Evolutionary conservation across 1,139 yeast species (phyloP).

Genomic region (Eremothecium coryli): DNA sequence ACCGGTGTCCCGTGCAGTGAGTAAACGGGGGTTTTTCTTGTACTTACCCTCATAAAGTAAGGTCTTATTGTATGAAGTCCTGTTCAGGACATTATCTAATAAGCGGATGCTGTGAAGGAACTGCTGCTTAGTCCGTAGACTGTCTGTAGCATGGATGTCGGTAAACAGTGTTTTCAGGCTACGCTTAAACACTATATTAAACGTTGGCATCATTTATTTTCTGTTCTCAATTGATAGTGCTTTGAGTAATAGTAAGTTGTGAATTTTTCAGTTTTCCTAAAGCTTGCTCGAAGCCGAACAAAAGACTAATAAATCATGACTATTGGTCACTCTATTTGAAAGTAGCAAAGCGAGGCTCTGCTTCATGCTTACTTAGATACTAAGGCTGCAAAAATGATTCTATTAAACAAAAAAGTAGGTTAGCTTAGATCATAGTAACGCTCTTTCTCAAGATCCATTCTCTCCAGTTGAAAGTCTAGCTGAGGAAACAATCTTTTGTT

Average conservation of each 20-base stretch:
- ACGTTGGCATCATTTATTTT: background rate
- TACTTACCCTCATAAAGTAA: constrained; percentile 22
- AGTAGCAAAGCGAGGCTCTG: too few relatives aligned
- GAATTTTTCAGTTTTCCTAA: too few relatives aligned
- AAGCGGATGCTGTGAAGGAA: constrained; percentile 15
- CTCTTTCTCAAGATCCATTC: constrained; percentile 41
- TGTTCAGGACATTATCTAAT: constrained; percentile 17
- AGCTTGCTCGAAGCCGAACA: too few relatives aligned
- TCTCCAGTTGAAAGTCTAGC: constrained; percentile 34
- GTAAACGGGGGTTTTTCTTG: constrained; percentile 18
- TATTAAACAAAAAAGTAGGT: too few relatives aligned
- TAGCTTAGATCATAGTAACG: constrained; percentile 39
- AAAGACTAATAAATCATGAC: too few relatives aligned
- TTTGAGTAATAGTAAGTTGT: too few relatives aligned
- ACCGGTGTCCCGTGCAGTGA: constrained; percentile 18
- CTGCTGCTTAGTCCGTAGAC: constrained; percentile 11
- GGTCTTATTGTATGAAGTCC: constrained; percentile 17
- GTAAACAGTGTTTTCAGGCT: constrained; percentile 24
- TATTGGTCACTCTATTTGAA: too few relatives aligned
- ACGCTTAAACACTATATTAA: constrained; percentile 7
- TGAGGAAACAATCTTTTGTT: constrained; percentile 13
- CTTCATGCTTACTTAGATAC: too few relatives aligned
- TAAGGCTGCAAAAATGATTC: too few relatives aligned
- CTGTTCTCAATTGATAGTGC: too few relatives aligned
- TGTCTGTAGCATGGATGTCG: constrained; percentile 17